Conservation (phyloP, 2,329 filamentous ascomycete genomes). For the Biscogniauxia marginata region DNA sequence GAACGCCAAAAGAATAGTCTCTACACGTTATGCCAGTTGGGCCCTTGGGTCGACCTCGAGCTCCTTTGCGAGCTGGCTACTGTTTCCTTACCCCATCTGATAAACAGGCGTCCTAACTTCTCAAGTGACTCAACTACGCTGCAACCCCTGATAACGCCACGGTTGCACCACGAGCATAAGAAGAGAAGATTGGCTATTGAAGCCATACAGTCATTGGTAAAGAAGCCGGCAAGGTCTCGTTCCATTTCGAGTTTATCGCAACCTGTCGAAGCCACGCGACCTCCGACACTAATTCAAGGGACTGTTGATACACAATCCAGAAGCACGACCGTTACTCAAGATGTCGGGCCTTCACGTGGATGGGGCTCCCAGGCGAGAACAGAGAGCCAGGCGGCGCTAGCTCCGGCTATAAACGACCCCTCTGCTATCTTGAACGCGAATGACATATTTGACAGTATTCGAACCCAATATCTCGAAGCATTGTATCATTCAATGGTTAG, state of each 20-base stretch:
- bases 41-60: constrained; percentile 62
- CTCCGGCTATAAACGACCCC: constrained; percentile 17
- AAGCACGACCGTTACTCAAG: neutral
- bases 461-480: constrained; percentile 57
- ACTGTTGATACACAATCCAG: constrained; percentile 10
- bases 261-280: constrained; percentile 8
- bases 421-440: constrained; percentile 43
- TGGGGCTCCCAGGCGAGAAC: neutral
- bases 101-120: constrained; percentile 32
- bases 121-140: constrained; percentile 17
- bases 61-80: constrained; percentile 52
- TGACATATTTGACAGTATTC: constrained; percentile 57
- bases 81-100: constrained; percentile 37
- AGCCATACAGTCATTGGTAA: constrained; percentile 60
- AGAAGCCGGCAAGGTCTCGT: constrained; percentile 47
- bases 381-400: constrained; percentile 9
- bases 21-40: constrained; percentile 69
- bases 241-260: constrained; percentile 37
- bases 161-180: constrained; percentile 49
- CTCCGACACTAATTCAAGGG: constrained; percentile 12
- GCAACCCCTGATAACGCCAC: constrained; percentile 41
- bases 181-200: constrained; percentile 60
- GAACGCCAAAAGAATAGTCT: constrained; percentile 61
- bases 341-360: constrained; percentile 1
- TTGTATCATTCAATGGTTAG: constrained; percentile 63